phyloP scores from a whole-genome alignment of 306 rosid species.

The Comarum palustre region DNA sequence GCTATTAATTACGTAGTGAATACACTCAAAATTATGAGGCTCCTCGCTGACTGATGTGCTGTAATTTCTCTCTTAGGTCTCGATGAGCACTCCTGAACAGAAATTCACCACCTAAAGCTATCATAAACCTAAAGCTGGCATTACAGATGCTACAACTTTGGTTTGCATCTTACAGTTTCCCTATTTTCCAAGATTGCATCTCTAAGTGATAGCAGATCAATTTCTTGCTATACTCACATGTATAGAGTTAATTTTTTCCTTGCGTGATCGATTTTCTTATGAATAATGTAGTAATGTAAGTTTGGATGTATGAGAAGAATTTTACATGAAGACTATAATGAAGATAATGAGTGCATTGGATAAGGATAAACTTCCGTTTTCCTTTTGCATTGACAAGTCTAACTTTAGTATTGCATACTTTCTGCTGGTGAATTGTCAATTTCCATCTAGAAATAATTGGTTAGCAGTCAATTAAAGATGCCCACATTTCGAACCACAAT shows the following conservation, averaged over 20 bases:
- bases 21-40: background rate
- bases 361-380: constrained; percentile 27
- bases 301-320: constrained; percentile 42
- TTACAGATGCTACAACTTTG: constrained; percentile 31
- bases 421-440: constrained; percentile 26
- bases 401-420: constrained; percentile 8
- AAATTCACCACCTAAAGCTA: constrained; percentile 54
- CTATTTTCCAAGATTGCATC: constrained; percentile 23
- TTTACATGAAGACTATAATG: constrained; percentile 23
- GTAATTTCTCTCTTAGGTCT: constrained; percentile 51
- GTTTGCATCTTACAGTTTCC: constrained; percentile 35
- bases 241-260: constrained; percentile 61
- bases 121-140: constrained; percentile 27
- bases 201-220: constrained; percentile 35
- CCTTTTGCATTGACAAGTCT: constrained; percentile 12
- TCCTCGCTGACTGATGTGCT: constrained; percentile 20
- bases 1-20: background rate
- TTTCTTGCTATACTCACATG: constrained; percentile 33
- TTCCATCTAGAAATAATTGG: constrained; percentile 26
- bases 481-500: constrained; percentile 1
- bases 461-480: constrained; percentile 25
- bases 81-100: constrained; percentile 62
- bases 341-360: constrained; percentile 35
- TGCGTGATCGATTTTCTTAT: constrained; percentile 45
- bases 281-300: constrained; percentile 36